Evolutionary conservation across 345 rosid genomes (phyloP), one percentile per base, ranked within the genome.

Genomic region (Rhizophora mangle): DNA sequence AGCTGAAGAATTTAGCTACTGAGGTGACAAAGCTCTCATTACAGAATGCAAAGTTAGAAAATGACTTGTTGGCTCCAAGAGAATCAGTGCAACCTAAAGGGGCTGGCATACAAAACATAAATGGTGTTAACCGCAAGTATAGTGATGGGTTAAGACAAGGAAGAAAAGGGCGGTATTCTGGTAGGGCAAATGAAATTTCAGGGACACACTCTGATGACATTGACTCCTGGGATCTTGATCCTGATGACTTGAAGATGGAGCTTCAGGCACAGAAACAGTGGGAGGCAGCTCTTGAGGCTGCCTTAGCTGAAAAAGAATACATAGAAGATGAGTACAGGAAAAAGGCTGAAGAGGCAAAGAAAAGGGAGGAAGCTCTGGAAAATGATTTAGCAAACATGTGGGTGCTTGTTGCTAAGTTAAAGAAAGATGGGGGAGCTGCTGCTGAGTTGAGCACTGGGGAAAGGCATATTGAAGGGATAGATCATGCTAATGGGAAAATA

Each of bases 321-420:
- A 72, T 92, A 66, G 98, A 89, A 84, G 92, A 92, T 57, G 92
- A 88, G 56, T 92, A 85, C 72, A 82, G 92, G 81, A 92, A 86
- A 80, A 90, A 82, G 71, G 82, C 76, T 56, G 99, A 92, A 75
- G 97, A 90, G 80, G 89, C 93, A 57, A 92, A 85, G 91, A 87
- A 74, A 77, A 86, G 89, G 83, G 98, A 96, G 81, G 97, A 87
- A 74, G 85, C 95, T 81, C 74, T 92, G 37, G 99, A 96, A 84
- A 96, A 89, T 71, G 99, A 96, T 82, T 78, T 92, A 67, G 98
- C 99, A 32, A 92, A 89, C 78, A 96, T 96, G 99, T 92, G 99
- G 98, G 97, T 92, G 62, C 97, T 96, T 82, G 99, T 96, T 78
- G 99, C 99, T 37, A 92, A 87, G 84, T 82, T 96, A 71, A 96